Conservation (phyloP, 129 eudicot species). For the Saposhnikovia divaricata region DNA sequence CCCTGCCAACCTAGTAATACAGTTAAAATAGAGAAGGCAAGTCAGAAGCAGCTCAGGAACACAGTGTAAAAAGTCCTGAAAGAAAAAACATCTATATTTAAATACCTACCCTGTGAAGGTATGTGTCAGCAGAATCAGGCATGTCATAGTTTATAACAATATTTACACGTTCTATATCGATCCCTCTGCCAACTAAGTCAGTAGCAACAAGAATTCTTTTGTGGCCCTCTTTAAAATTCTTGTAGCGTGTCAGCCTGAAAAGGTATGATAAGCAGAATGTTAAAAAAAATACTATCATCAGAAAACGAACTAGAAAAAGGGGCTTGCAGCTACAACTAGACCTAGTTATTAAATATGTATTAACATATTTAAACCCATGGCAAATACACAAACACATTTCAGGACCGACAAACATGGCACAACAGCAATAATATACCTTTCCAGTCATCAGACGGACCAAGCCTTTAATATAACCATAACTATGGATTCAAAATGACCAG, state of each 20-base stretch:
- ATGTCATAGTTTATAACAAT: constrained; percentile 89
- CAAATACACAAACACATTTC: background rate
- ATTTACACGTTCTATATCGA: constrained; percentile 85
- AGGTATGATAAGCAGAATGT: background rate
- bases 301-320: background rate
- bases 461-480: background rate
- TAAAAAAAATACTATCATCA: background rate
- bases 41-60: background rate
- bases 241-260: constrained; percentile 75
- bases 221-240: constrained; percentile 78
- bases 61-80: background rate
- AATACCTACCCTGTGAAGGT: constrained; percentile 61
- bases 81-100: background rate
- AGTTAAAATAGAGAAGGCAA: background rate
- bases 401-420: background rate
- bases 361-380: background rate
- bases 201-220: constrained; percentile 93
- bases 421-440: background rate
- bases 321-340: background rate
- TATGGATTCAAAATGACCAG: background rate
- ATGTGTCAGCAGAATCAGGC: constrained; percentile 98
- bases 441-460: background rate
- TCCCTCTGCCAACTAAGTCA: constrained; percentile 89
- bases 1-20: constrained; percentile 66
- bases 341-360: background rate